Evolutionary conservation across 2,329 filamentous ascomycete genomes (phyloP).

Genomic region (Ophiocordyceps robertsii): DNA sequence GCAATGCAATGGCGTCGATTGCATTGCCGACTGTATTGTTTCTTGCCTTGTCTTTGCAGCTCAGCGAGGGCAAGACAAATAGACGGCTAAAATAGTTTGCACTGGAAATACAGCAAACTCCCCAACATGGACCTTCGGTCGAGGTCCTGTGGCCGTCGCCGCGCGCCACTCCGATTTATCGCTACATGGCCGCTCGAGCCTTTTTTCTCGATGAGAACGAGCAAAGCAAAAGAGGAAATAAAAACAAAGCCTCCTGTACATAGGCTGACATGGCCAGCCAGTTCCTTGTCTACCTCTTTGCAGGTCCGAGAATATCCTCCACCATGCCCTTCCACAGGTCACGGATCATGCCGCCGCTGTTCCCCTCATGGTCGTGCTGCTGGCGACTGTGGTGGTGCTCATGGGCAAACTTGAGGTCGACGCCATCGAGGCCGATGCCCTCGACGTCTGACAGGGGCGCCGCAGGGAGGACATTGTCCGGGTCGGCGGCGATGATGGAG

Average conservation of each 20-base stretch:
- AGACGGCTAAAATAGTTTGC: too few relatives aligned
- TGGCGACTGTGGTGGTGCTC: constrained; percentile 9
- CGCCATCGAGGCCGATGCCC: constrained; percentile 40
- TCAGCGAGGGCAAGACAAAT: too few relatives aligned
- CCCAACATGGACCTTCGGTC: too few relatives aligned
- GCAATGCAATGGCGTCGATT: too few relatives aligned
- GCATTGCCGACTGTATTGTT: too few relatives aligned
- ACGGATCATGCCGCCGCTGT: constrained; percentile 31
- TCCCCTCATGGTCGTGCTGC: constrained; percentile 13
- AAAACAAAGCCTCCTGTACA: neutral
- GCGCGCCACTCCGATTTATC: too few relatives aligned
- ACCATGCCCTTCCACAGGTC: constrained; percentile 43
- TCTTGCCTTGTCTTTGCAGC: too few relatives aligned
- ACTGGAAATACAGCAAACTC: too few relatives aligned
- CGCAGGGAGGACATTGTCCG: constrained; percentile 35
- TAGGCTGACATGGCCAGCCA: neutral
- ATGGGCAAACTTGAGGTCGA: constrained; percentile 40
- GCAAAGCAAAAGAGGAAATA: too few relatives aligned
- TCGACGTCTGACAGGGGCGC: constrained; percentile 44
- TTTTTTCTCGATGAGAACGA: too few relatives aligned
- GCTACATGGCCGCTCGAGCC: too few relatives aligned
- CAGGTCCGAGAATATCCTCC: constrained; percentile 28
- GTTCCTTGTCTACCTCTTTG: constrained; percentile 7
- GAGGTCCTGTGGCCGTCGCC: too few relatives aligned
- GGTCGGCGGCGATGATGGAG: constrained; percentile 42